Conservation (phyloP, 352 stramenopile species). For the Phytophthora podocarpi region DNA sequence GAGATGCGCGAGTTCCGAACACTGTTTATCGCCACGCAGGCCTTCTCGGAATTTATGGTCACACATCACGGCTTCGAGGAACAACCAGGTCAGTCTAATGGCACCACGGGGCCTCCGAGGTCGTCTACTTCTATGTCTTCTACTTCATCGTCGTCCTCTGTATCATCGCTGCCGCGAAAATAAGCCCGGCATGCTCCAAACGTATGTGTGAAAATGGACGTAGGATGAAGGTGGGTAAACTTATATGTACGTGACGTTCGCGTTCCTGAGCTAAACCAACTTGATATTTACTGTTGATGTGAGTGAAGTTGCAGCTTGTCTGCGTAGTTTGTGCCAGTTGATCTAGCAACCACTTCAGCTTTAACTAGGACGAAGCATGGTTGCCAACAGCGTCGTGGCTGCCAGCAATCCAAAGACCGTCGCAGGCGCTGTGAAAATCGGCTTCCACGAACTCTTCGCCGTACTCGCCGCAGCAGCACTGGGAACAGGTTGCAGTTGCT, state of each 20-base stretch:
- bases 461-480: background rate
- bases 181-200: conserved; percentile 7
- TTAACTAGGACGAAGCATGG: conserved; percentile 27
- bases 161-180: conserved; percentile 26
- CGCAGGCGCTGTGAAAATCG: conserved; percentile 15
- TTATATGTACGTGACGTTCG: conserved; percentile 31
- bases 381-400: conserved; percentile 31
- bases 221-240: conserved; percentile 20
- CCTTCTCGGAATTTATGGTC: conserved; percentile 87
- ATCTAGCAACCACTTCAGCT: background rate
- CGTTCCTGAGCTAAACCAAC: conserved; percentile 16
- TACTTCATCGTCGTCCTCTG: conserved; percentile 22
- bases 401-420: conserved; percentile 30
- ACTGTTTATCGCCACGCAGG: conserved; percentile 84
- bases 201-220: conserved; percentile 27
- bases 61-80: conserved; percentile 85
- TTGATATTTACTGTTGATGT: conserved; percentile 21
- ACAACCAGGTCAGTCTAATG: conserved; percentile 36
- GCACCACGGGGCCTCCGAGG: background rate
- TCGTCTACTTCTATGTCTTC: conserved; percentile 25
- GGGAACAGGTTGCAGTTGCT: conserved; percentile 3
- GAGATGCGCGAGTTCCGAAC: conserved; percentile 85
- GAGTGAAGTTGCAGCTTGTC: background rate
- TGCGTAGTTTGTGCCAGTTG: background rate
- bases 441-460: background rate